Evolutionary conservation across 1,139 yeast genomes (phyloP), one percentile per base, ranked within the genome.

Genomic region (Diutina rugosa): DNA sequence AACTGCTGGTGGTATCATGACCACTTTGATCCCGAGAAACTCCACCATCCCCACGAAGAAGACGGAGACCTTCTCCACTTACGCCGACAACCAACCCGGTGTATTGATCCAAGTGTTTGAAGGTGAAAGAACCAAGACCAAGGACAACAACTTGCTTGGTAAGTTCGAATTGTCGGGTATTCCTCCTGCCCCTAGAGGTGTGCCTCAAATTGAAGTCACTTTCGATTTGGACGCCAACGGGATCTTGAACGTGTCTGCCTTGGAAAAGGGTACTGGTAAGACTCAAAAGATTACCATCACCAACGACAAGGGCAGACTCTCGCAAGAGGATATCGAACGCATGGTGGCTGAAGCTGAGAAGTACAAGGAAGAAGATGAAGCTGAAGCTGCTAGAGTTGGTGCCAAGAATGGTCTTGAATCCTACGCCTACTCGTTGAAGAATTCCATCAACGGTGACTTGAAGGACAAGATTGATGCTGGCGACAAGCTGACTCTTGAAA

Each of bases 141-240:
- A 89, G 78, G 97, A 91, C 76, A 91, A 91, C 82, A 91, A 91
- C 78, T 77, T 87, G 70, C 82, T 91, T 66, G 98, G 98, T 75
- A 91, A 91, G 79, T 91, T 91, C 71, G 97, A 91, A 74, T 83
- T 91, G 67, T 80, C 90, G 61, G 96, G 96, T 71, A 90, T 91
- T 64, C 97, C 98, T 69, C 96, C 98, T 63, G 95, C 97, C 58
- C 97, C 97, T 76, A 89, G 97, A 79, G 98, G 98, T 78, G 90
- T 86, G 58, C 97, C 97, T 67, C 97, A 90, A 78, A 89, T 90
- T 67, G 97, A 90, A 79, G 96, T 91, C 64, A 90, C 96, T 61
- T 90, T 90, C 69, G 95, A 90, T 67, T 79, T 90, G 67, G 97
- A 90, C 72, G 96, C 97, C 62, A 90, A 90, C 70, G 97, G 97